phyloP scores from a whole-genome alignment of 306 rosid genomes.

The Carpinus fangiana region DNA sequence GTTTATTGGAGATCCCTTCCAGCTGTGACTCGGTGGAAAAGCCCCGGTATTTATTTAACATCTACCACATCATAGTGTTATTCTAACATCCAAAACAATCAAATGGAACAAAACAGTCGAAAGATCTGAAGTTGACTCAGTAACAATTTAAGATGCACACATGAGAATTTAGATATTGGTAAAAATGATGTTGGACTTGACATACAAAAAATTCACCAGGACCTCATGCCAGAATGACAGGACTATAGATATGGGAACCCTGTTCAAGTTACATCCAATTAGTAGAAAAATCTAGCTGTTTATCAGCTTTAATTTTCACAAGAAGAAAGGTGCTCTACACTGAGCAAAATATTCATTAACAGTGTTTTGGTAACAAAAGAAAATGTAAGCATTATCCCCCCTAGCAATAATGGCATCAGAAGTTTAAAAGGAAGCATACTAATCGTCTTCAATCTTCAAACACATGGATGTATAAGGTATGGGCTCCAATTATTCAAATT shows the following conservation, averaged over 20 bases:
- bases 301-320: neutral
- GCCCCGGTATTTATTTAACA: neutral
- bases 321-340: neutral
- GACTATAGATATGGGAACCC: neutral
- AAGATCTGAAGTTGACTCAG: neutral
- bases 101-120: neutral
- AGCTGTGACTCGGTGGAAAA: neutral
- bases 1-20: neutral
- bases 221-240: neutral
- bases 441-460: neutral
- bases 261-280: neutral
- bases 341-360: neutral
- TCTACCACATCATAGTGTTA: neutral
- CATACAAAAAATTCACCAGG: neutral
- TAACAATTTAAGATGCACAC: neutral
- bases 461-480: neutral
- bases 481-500: neutral
- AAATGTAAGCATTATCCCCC: neutral
- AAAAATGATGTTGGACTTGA: neutral
- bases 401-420: neutral
- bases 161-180: neutral
- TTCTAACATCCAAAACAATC: neutral
- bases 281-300: neutral
- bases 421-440: neutral
- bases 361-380: neutral